Conservation (phyloP, 352 stramenopile species). For the Phytophthora megakarya region DNA sequence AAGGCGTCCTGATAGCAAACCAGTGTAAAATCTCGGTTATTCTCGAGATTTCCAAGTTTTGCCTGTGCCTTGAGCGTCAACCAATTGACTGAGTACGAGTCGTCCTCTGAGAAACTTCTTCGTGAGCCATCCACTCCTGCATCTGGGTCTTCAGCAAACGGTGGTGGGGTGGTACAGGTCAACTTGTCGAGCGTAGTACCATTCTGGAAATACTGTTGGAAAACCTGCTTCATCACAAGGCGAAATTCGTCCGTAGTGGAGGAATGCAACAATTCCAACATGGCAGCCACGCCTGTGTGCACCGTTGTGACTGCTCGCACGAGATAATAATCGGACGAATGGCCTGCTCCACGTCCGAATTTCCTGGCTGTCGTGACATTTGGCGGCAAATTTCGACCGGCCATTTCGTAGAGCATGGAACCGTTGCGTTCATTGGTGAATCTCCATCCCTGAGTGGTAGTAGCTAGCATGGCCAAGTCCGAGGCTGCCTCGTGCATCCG, state of each 20-base stretch:
- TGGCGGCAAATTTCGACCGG: slow-evolving; percentile 48
- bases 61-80: slow-evolving; percentile 53
- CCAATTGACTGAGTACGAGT: slow-evolving; percentile 76
- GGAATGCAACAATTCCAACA: slow-evolving; percentile 57
- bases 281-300: slow-evolving; percentile 42
- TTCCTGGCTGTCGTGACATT: slow-evolving; percentile 48
- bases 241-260: slow-evolving; percentile 48
- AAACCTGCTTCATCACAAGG: slow-evolving; percentile 67
- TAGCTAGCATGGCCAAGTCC: slow-evolving; percentile 60
- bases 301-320: slow-evolving; percentile 67
- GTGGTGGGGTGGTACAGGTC: slow-evolving; percentile 60
- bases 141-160: slow-evolving; percentile 45
- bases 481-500: slow-evolving; percentile 60
- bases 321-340: slow-evolving; percentile 70
- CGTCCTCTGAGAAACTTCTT: slow-evolving; percentile 57
- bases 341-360: slow-evolving; percentile 51
- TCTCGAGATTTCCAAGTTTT: slow-evolving; percentile 43
- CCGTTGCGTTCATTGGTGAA: slow-evolving; percentile 57
- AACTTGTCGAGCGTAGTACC: slow-evolving; percentile 66
- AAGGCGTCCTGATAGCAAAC: slow-evolving; percentile 78
- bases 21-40: slow-evolving; percentile 64
- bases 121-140: slow-evolving; percentile 29
- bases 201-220: slow-evolving; percentile 56
- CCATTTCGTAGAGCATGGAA: slow-evolving; percentile 67
- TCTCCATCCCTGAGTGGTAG: slow-evolving; percentile 50